A percentile compares a stretch with the other conserved stretches of the same genome.
These are phyloP conservation scores for Infundibulicybe gibba DNA, from an alignment of 768 basidiomycete species.

Conservation along the genomic window DNA sequence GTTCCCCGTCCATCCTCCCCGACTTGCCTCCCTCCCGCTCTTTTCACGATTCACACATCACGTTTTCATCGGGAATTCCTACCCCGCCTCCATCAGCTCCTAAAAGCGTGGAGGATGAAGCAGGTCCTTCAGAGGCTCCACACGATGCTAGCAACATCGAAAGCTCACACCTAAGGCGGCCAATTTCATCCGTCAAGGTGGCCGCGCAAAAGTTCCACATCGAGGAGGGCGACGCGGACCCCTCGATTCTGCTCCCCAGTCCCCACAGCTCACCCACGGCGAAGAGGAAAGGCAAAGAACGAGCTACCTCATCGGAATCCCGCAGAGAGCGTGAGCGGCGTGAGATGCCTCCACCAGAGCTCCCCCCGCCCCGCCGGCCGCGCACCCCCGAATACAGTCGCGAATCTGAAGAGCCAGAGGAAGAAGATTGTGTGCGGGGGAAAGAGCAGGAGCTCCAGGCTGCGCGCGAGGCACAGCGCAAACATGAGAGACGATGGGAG, in stretches of 20 bases:
- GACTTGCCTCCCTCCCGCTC: not conserved
- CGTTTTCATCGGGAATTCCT: slow-evolving; percentile 24
- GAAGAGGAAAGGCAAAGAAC: not conserved
- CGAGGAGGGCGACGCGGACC: slow-evolving; percentile 43
- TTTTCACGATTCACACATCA: slow-evolving; percentile 31
- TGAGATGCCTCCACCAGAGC: slow-evolving; percentile 3
- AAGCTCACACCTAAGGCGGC: slow-evolving; percentile 9
- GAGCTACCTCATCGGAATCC: not conserved
- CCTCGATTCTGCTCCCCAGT: slow-evolving; percentile 50
- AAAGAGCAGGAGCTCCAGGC: slow-evolving; percentile 61
- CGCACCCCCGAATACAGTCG: slow-evolving; percentile 19
- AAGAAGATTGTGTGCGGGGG: slow-evolving; percentile 45
- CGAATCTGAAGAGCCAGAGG: slow-evolving; percentile 34
- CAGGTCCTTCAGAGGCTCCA: slow-evolving; percentile 10
- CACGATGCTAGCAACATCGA: not conserved
- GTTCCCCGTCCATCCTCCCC: slow-evolving; percentile 65
- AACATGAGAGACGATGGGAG: slow-evolving; percentile 36
- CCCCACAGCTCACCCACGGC: slow-evolving; percentile 30
- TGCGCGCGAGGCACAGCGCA: slow-evolving; percentile 49
- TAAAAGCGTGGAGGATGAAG: slow-evolving; percentile 2
- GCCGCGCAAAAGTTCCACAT: slow-evolving; percentile 44
- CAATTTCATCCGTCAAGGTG: slow-evolving; percentile 41
- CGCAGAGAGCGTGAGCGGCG: not conserved
- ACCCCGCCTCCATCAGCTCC: slow-evolving; percentile 6
- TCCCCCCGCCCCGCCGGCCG: slow-evolving; percentile 44